Base-by-base conservation (phyloP, 2,329 filamentous ascomycete genomes). In the Venturia asperata region DNA sequence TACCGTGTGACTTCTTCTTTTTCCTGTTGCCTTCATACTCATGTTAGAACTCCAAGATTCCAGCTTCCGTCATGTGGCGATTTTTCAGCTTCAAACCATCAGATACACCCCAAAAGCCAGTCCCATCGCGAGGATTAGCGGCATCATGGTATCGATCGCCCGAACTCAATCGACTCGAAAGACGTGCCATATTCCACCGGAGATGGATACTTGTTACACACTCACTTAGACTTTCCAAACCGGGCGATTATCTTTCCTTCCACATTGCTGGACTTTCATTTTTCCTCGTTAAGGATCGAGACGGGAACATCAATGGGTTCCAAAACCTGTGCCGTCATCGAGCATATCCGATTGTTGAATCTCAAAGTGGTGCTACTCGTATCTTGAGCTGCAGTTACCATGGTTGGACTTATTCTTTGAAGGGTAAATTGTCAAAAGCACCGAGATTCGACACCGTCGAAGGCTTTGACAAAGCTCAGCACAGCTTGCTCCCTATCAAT, bases 281-380 rank as follows among this genome's bases (percentile, higher is more conserved):
- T 71, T 74, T 86, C 69, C 72, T 86, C 13, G 75, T 78, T 63
- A 74, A 74, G 19, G 82, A 85, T 70, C 78, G 80, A 34, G 74
- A 80, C 10, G 79, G 79, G 11, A 77, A 78, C 6, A 80, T 86
- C 72, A 81, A 83, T 66, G 84, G 79, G 19, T 86, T 87, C 71
- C 85, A 87, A 74, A 87, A 87, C 69, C 77, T 86, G 43, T 87
- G 85, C 73, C 76, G 85, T 1, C 85, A 87, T 71, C 78, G 85
- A 7, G 85, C 85, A 27, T 87, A 82, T 70, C 82, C 83, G 0
- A 79, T 87, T 10, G 82, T 85, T 10, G 39, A 55, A 11, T 78
- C 76, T 4, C 77, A 79, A 55, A 77, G 81, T 2, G 85, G 85
- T 3, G 78, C 77, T 52, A 79, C 79, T 61, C 78, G 74, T 68